Evolutionary conservation across 2,329 filamentous ascomycete genomes (phyloP).

Genomic region (Aspergillus intermedius): DNA sequence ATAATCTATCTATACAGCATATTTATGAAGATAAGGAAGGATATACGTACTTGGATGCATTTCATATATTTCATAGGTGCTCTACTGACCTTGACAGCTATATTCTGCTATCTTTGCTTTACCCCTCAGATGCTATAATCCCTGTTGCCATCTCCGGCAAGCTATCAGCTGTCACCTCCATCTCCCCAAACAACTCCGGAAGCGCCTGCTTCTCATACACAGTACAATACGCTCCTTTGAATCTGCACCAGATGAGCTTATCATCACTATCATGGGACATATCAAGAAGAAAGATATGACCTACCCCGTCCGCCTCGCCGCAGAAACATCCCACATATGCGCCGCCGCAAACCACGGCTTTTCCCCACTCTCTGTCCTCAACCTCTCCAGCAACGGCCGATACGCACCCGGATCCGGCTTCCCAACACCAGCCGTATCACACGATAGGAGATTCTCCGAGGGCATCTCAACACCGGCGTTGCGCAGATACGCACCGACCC

Average conservation of each 20-base stretch:
- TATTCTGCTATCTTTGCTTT: background rate
- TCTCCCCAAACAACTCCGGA: constrained; percentile 45
- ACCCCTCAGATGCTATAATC: constrained; percentile 9
- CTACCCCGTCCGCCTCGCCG: constrained; percentile 44
- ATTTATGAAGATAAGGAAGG: background rate
- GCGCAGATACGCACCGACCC: constrained; percentile 21
- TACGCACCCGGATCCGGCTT: constrained; percentile 23
- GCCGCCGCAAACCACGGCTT: constrained; percentile 37
- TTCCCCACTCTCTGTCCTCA: constrained; percentile 21
- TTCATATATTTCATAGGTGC: background rate
- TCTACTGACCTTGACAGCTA: background rate
- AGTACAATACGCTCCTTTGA: constrained; percentile 50
- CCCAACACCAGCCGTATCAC: constrained; percentile 19
- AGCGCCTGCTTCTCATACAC: constrained; percentile 49
- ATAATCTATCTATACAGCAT: background rate
- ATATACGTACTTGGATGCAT: background rate
- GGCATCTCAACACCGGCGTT: constrained; percentile 18
- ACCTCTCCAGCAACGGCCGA: constrained; percentile 14
- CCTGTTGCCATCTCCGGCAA: constrained; percentile 45
- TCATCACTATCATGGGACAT: background rate
- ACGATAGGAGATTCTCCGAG: constrained; percentile 19
- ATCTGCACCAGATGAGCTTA: constrained; percentile 8
- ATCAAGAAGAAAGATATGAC: background rate
- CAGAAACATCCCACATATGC: constrained; percentile 55
- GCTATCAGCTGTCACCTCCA: constrained; percentile 46